phyloP scores from a whole-genome alignment of 1,284 basidiomycete genomes.

The Ustilago xerochloae region DNA sequence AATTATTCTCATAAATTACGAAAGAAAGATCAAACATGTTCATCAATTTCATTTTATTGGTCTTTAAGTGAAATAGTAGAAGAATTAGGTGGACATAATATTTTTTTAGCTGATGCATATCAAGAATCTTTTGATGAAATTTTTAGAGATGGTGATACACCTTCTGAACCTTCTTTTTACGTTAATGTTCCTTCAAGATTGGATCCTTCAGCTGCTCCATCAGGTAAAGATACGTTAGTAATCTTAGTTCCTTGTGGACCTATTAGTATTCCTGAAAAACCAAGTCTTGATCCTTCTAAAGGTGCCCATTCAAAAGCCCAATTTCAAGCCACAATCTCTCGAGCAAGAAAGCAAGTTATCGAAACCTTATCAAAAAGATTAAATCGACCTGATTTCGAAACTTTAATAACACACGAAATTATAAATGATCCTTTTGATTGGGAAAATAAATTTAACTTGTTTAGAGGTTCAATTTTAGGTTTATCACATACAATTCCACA shows the following conservation, averaged over 20 bases:
- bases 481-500: conserved; percentile 68
- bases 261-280: conserved; percentile 51
- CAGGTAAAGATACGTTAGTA: conserved; percentile 68
- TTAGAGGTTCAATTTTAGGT: conserved; percentile 69
- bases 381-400: conserved; percentile 50
- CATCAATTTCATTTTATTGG: conserved; percentile 73
- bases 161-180: conserved; percentile 73
- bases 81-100: conserved; percentile 71
- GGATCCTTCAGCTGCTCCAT: conserved; percentile 67
- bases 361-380: conserved; percentile 54
- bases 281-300: conserved; percentile 32
- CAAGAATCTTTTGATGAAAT: conserved; percentile 72
- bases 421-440: conserved; percentile 69
- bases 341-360: conserved; percentile 57
- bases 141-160: conserved; percentile 71
- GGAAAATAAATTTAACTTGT: conserved; percentile 69
- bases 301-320: conserved; percentile 49
- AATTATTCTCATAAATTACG: conserved; percentile 62
- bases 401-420: conserved; percentile 54
- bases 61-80: conserved; percentile 70
- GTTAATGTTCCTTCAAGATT: conserved; percentile 72
- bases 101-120: conserved; percentile 69
- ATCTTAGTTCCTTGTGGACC: conserved; percentile 69
- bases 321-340: conserved; percentile 33
- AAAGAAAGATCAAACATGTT: conserved; percentile 70